phyloP scores from a whole-genome alignment of 306 rosid species.

The Cucumis melo region DNA sequence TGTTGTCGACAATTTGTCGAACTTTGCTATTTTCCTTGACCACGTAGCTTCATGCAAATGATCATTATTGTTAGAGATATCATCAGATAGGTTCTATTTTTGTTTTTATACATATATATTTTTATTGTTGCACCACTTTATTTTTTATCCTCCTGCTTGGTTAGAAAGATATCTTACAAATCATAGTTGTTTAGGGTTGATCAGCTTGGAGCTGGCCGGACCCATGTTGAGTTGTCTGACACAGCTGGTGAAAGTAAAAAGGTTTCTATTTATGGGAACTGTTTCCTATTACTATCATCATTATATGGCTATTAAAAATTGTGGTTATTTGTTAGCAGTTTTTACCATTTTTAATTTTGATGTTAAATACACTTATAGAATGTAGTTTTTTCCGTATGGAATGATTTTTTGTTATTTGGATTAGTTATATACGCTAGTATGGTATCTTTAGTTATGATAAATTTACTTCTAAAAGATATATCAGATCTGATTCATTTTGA shows the following conservation, averaged over 20 bases:
- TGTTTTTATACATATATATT: not conserved
- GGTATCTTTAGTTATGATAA: not conserved
- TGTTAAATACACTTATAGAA: not conserved
- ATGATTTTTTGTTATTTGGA: not conserved
- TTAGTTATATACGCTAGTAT: not conserved
- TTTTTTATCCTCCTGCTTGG: not conserved
- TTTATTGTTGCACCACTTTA: not conserved
- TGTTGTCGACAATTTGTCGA: not conserved
- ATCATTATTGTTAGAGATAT: not conserved
- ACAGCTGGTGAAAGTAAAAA: conserved; percentile 28
- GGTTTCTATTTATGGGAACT: conserved; percentile 28
- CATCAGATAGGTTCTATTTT: not conserved
- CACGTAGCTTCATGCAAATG: not conserved
- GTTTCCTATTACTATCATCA: not conserved
- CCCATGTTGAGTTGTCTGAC: conserved; percentile 17
- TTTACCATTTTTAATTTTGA: not conserved
- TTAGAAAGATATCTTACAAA: not conserved
- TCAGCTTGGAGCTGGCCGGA: conserved; percentile 32
- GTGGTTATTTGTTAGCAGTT: not conserved
- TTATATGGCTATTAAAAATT: not conserved
- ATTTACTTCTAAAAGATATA: not conserved
- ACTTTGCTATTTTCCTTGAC: not conserved
- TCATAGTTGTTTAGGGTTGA: conserved; percentile 27
- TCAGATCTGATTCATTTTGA: not conserved
- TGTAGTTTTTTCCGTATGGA: not conserved